Base-by-base conservation (phyloP, 805 yeast species). In the Candida sphagnicola region DNA sequence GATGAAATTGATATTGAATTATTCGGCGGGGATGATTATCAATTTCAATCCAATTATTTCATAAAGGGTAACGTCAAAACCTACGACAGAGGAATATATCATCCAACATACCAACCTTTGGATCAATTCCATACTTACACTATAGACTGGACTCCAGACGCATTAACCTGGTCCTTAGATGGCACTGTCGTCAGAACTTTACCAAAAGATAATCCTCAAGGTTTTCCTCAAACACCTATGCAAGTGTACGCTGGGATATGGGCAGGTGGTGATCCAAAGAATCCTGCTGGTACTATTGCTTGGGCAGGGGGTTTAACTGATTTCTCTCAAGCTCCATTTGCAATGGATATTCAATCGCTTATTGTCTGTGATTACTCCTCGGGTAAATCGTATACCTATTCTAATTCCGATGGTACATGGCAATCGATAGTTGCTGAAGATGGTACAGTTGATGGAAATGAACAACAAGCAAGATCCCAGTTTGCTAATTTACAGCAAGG, bases 181-280 rank as follows among this genome's bases (percentile, higher is more conserved):
- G 95, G 91, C 19, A 54, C 46, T 5, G 67, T 71, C 1, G 78
- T 86, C 8, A 78, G 97, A 67, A 75, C 85, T 1, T 63, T 90
- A 38, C 32, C 42, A n/a, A 70, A 77, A 40, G 62, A 66, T 40
- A 57, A 56, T 40, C 66, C 80, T 16, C 72, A 78, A 53, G 95
- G 95, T 4, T 90, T 76, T 60, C 97, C 97, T 31, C 95, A 89
- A 64, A 67, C 88, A n/a, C 97, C 97, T 35, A 86, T 89, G 90
- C 72, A 66, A 47, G 56, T 84, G 10, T 72, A 66, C 54, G 66
- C 77, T 44, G 91, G 93, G 47, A 62, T 79, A 23, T 84, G 93
- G 91, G 89, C 89, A 3, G 91, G 90, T 51, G 93, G 93, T 56
- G 89, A 83, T 58, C 65, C 84, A 19, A 49, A 65, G 18, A 82